phyloP scores from a whole-genome alignment of 106 monocot species.

The Chionographis japonica region DNA sequence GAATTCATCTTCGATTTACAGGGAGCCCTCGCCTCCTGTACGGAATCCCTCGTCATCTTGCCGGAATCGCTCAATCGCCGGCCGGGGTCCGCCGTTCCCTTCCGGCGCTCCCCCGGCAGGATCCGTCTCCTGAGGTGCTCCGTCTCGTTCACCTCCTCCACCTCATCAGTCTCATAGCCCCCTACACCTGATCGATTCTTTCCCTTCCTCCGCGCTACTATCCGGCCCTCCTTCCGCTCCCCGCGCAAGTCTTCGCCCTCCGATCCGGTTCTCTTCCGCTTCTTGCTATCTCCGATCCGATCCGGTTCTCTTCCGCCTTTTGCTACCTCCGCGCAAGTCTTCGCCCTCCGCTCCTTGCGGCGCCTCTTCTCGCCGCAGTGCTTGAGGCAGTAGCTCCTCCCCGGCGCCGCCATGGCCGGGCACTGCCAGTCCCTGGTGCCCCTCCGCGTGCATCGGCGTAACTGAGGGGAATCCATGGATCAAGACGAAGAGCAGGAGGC shows the following conservation, averaged over 20 bases:
- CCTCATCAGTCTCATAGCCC: background rate
- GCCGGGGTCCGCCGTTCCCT: background rate
- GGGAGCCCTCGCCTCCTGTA: background rate
- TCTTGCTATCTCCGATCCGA: background rate
- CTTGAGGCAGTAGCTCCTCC: conserved; percentile 34
- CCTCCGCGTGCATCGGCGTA: conserved; percentile 39
- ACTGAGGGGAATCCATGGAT: conserved; percentile 26
- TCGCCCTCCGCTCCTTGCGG: conserved; percentile 28
- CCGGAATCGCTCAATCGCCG: background rate
- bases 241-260: too few relatives aligned
- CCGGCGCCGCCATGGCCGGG: conserved; percentile 38
- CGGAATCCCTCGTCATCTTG: conserved; percentile 3
- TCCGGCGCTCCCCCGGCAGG: background rate
- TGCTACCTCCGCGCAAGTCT: conserved; percentile 3
- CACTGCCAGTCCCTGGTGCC: conserved; percentile 46
- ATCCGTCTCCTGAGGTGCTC: conserved; percentile 10
- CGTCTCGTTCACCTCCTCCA: conserved; percentile 15
- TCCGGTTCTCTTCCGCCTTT: background rate
- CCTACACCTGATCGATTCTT: too few relatives aligned
- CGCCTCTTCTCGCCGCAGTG: conserved; percentile 43
- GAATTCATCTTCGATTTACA: background rate
- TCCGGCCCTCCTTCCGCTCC: background rate
- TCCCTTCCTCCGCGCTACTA: too few relatives aligned
- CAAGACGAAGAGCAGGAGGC: too few relatives aligned
- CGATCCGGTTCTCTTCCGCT: too few relatives aligned